phyloP scores from a whole-genome alignment of 2,329 filamentous ascomycete genomes.

The Dactylellina leptospora region DNA sequence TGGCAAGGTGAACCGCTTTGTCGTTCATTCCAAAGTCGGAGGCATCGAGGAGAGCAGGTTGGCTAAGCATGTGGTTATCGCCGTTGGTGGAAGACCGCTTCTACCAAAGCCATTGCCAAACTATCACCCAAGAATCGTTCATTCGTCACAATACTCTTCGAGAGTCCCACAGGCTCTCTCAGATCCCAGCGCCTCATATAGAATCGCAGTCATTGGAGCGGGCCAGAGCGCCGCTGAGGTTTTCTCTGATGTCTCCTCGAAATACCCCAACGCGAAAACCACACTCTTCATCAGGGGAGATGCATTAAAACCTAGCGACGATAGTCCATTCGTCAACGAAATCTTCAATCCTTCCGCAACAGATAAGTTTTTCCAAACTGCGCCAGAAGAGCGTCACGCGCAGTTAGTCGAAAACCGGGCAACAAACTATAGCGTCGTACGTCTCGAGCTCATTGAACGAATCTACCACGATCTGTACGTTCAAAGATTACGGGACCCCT shows the following conservation, averaged over 20 bases:
- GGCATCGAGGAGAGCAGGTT: constrained; percentile 61
- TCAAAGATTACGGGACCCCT: constrained; percentile 76
- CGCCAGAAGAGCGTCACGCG: constrained; percentile 69
- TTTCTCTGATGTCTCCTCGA: constrained; percentile 82
- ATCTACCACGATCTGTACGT: constrained; percentile 89
- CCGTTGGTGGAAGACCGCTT: constrained; percentile 73
- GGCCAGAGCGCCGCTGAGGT: constrained; percentile 96
- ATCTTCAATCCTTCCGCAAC: constrained; percentile 92
- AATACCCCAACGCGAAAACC: constrained; percentile 83
- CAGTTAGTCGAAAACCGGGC: constrained; percentile 75
- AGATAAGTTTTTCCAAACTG: constrained; percentile 76
- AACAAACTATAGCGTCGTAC: constrained; percentile 95
- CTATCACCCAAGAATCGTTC: constrained; percentile 71
- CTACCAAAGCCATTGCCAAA: constrained; percentile 76
- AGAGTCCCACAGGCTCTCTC: constrained; percentile 60
- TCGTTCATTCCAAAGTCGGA: constrained; percentile 56
- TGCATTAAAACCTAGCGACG: constrained; percentile 88
- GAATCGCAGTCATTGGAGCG: constrained; percentile 83
- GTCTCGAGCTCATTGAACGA: constrained; percentile 86
- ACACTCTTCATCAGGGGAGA: constrained; percentile 81
- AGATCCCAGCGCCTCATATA: constrained; percentile 65
- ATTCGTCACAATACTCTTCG: constrained; percentile 83
- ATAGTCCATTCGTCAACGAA: constrained; percentile 96
- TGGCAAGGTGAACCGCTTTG: constrained; percentile 58
- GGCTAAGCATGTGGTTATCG: constrained; percentile 69